These are phyloP conservation scores for Neurospora sp. DNA, from an alignment of 495 filamentous ascomycete genomes.

Conservation along the genomic window DNA sequence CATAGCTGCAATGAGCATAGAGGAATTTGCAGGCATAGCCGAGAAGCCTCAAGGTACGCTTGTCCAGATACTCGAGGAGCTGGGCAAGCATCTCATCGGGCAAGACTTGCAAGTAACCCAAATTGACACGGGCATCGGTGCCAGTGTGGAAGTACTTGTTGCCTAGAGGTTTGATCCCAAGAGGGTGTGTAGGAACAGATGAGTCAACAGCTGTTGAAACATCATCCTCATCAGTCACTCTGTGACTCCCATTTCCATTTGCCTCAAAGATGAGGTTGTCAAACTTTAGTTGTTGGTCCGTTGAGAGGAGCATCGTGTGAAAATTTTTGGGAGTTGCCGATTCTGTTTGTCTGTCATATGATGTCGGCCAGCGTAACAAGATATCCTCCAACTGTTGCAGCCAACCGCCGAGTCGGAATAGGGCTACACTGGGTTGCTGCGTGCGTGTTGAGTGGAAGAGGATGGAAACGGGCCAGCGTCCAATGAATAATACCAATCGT, in stretches of 20 bases:
- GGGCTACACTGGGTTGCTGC: neutral
- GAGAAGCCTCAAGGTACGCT: conserved; percentile 47
- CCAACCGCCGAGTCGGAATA: neutral
- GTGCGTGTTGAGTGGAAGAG: neutral
- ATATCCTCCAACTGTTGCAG: neutral
- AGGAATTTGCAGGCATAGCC: conserved; percentile 82
- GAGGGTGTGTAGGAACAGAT: conserved; percentile 66
- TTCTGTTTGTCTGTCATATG: neutral
- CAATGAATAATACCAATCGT: neutral
- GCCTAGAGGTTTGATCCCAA: conserved; percentile 78
- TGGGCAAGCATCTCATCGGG: conserved; percentile 77
- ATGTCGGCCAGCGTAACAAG: neutral
- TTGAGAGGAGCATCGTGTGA: conserved; percentile 16
- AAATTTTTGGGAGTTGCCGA: neutral
- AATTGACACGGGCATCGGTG: conserved; percentile 52
- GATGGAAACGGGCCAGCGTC: neutral
- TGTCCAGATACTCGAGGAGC: conserved; percentile 67
- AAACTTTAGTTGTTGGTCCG: conserved; percentile 6
- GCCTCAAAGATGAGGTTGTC: conserved; percentile 1
- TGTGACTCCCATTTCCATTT: conserved; percentile 10
- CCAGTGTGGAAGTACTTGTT: conserved; percentile 63
- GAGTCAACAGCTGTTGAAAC: conserved; percentile 5
- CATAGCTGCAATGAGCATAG: conserved; percentile 74
- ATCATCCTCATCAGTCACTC: conserved; percentile 7
- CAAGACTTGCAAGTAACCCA: conserved; percentile 53